These are phyloP conservation scores for Pterocarpus santalinus DNA, from an alignment of 306 rosid genomes.

Conservation along the genomic window DNA sequence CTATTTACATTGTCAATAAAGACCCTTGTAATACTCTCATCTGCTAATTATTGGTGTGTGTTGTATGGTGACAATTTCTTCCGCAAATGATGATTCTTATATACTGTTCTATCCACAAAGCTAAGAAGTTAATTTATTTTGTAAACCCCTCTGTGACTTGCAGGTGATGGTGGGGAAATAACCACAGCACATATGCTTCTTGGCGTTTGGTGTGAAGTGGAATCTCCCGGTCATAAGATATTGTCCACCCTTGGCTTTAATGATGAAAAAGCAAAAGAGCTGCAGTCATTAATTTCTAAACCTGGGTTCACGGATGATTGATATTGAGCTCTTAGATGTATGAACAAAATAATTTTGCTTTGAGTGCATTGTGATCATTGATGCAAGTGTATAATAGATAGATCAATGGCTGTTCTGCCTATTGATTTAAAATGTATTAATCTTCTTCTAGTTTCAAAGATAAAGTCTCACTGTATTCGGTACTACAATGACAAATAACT, in stretches of 20 bases:
- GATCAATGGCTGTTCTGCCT: constrained; percentile 5
- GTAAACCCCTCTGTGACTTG: constrained; percentile 6
- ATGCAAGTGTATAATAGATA: constrained; percentile 25
- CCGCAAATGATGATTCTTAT: constrained; percentile 17
- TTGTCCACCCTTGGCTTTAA: constrained; percentile 60
- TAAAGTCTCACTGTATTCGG: neutral
- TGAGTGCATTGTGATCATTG: constrained; percentile 30
- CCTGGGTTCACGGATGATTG: constrained; percentile 57
- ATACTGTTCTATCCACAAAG: neutral
- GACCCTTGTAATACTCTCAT: constrained; percentile 12
- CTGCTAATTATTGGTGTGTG: constrained; percentile 8
- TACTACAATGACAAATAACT: neutral
- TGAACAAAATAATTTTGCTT: constrained; percentile 2
- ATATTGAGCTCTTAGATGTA: constrained; percentile 6
- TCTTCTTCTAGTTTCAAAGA: neutral
- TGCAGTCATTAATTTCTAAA: constrained; percentile 54
- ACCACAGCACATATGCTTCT: constrained; percentile 60
- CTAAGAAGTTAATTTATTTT: neutral
- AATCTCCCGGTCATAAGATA: constrained; percentile 61
- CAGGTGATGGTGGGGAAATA: constrained; percentile 63
- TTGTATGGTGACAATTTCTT: constrained; percentile 24
- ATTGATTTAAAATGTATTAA: constrained; percentile 17
- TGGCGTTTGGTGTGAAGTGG: constrained; percentile 62
- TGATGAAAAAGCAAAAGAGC: constrained; percentile 62
- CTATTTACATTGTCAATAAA: neutral